Evolutionary conservation across 805 yeast species (phyloP), one percentile per base, ranked within the genome.

Genomic region (Starmerella roubikii): DNA sequence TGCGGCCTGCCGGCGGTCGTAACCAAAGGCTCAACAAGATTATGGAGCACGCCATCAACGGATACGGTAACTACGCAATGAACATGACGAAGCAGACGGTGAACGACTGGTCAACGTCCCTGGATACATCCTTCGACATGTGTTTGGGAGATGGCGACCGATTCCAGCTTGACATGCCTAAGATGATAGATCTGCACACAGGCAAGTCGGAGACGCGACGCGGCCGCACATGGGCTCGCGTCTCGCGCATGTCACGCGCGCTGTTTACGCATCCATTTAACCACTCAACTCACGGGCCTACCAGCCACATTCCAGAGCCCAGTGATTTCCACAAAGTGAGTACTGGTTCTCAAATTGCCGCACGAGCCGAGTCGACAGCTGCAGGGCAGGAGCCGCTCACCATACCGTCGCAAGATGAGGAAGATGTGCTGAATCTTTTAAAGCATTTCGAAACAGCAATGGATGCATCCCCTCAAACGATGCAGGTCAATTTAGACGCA

Each of bases 21-120:
- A 13, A 19, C 34, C 40, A 36, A n/a, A 16, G 41, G n/a, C n/a
- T 38, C 8, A 25, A 35, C 13, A 19, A 28, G 30, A 29, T 42
- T 13, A 34, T 42, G 39, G 46, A 45, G 32, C 38, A 21, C 4
- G 48, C 48, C 1, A 38, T 39, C 8, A 29, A 27, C 10, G 37
- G 29, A 15, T 36, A 31, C 7, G 18, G 21, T 20, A 9, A 6
- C 9, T 19, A 19, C 7, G 7, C 16, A 8, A 7, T 10, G 7
- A 10, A 23, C n/a, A 21, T 30, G 13, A 35, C 38, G 6, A 10
- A 17, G 7, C 32, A 38, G 34, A 35, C 45, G n/a, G 34, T 44
- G 3, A 32, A 27, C 4, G 45, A 41, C 18, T 40, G 38, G 41
- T 16, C 30, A 3, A n/a, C 32, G 8, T 33, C 47, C 4, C 25